Evolutionary conservation across 2,329 filamentous ascomycete genomes (phyloP).

Genomic region (Spiromastix sp.): DNA sequence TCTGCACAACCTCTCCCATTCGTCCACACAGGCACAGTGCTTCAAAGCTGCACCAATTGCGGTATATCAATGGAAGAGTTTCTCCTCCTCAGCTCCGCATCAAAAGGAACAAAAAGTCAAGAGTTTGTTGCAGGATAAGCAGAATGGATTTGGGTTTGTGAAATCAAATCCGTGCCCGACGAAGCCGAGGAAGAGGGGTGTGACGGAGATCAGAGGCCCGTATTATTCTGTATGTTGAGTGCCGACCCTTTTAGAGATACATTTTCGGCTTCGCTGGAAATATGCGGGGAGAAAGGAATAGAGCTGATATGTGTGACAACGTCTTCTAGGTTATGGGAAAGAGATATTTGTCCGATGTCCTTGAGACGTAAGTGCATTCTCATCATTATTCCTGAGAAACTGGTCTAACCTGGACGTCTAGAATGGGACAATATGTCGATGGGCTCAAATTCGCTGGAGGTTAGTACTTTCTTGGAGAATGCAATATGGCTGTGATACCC

Average conservation of each 20-base stretch:
- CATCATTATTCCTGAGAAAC: conserved; percentile 1
- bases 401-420: conserved; percentile 12
- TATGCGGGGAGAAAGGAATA: too few relatives aligned
- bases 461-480: conserved; percentile 7
- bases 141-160: conserved; percentile 41
- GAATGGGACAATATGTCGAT: conserved; percentile 45
- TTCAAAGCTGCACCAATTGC: too few relatives aligned
- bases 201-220: conserved; percentile 47
- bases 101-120: conserved; percentile 15
- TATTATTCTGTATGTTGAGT: conserved; percentile 38
- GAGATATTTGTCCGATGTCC: conserved; percentile 41
- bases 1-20: too few relatives aligned
- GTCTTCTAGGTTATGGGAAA: conserved; percentile 38
- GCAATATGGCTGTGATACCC: neutral
- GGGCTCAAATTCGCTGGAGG: conserved; percentile 46
- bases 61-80: too few relatives aligned
- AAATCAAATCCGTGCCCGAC: conserved; percentile 38
- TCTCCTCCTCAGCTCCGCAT: too few relatives aligned
- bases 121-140: conserved; percentile 39
- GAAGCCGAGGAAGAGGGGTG: conserved; percentile 40
- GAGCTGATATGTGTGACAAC: too few relatives aligned
- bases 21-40: too few relatives aligned
- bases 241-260: too few relatives aligned
- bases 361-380: conserved; percentile 36
- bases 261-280: too few relatives aligned